Percentiles rank a stretch among this genome's conserved stretches.
Evolutionary conservation across 2,329 filamentous ascomycete genomes (phyloP).

Genomic region (Phyllosticta paracitricarpa): DNA sequence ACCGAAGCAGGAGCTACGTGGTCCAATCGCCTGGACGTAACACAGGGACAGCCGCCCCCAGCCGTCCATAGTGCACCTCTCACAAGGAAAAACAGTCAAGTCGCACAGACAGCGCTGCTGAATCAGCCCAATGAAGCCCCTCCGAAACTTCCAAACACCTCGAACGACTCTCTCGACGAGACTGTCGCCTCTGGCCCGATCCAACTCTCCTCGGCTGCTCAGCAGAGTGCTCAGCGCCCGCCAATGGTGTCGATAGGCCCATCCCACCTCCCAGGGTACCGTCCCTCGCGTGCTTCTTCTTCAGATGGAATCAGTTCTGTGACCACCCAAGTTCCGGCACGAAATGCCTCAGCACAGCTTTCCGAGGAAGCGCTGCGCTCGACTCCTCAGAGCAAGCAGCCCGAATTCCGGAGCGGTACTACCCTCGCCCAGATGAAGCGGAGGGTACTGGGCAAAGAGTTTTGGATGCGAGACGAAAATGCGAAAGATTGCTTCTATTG

Average conservation of each 20-base stretch:
- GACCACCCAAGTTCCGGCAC: conserved; percentile 23
- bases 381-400: conserved; percentile 12
- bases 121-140: conserved; percentile 2
- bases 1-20: conserved; percentile 4
- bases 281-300: conserved; percentile 36
- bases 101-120: not conserved
- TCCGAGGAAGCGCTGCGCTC: conserved; percentile 19
- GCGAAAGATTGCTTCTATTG: conserved; percentile 96
- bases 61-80: conserved; percentile 2
- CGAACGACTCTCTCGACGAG: not conserved
- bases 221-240: conserved; percentile 22
- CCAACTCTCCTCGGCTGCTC: not conserved
- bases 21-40: not conserved
- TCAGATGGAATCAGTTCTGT: conserved; percentile 34
- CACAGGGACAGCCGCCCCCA: not conserved
- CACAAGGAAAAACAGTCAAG: conserved; percentile 5
- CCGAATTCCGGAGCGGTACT: conserved; percentile 25
- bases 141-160: not conserved
- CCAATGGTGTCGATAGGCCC: conserved; percentile 33
- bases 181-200: not conserved
- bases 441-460: conserved; percentile 85
- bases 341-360: conserved; percentile 19
- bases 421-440: conserved; percentile 57
- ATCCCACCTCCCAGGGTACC: conserved; percentile 39
- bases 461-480: conserved; percentile 99